Percentiles rank a stretch among this genome's conserved stretches.
Conservation (phyloP, 371 early-diverging fungal genomes). For the Mortierella sp. region DNA sequence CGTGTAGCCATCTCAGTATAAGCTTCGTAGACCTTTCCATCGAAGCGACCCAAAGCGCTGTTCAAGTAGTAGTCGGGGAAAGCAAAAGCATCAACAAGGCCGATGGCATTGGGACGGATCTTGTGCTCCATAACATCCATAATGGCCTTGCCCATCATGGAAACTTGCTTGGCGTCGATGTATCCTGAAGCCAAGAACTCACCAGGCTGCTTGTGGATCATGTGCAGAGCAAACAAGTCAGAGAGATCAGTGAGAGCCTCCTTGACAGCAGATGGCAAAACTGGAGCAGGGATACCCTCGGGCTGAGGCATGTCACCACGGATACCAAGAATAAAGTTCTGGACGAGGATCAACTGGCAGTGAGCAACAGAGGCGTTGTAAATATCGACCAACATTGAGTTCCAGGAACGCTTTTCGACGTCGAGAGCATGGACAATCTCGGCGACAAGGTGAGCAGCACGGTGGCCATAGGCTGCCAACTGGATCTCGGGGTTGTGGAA, state of each 20-base stretch:
- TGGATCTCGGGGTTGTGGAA: conserved; percentile 73
- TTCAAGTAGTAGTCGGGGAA: conserved; percentile 80
- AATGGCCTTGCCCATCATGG: conserved; percentile 65
- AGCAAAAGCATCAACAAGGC: conserved; percentile 81
- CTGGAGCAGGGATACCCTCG: conserved; percentile 70
- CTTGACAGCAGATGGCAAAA: conserved; percentile 66
- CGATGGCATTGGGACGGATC: conserved; percentile 78
- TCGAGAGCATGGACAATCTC: conserved; percentile 73
- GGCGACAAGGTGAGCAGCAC: conserved; percentile 70
- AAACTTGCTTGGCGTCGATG: conserved; percentile 63
- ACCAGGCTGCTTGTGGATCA: conserved; percentile 75
- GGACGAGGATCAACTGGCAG: conserved; percentile 69
- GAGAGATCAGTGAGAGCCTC: conserved; percentile 69
- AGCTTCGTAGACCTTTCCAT: conserved; percentile 82
- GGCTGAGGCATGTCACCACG: conserved; percentile 64
- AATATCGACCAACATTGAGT: conserved; percentile 76
- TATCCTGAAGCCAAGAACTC: conserved; percentile 74
- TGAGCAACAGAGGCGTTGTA: conserved; percentile 76
- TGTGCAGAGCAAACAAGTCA: conserved; percentile 72
- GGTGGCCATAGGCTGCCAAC: conserved; percentile 75
- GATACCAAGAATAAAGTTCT: conserved; percentile 63
- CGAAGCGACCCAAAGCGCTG: conserved; percentile 80
- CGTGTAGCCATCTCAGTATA: conserved; percentile 76
- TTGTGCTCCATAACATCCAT: conserved; percentile 65
- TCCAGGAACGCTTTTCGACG: conserved; percentile 73